phyloP scores from a whole-genome alignment of 192 early-diverging fungal species.

The Rhizophlyctis rosea region DNA sequence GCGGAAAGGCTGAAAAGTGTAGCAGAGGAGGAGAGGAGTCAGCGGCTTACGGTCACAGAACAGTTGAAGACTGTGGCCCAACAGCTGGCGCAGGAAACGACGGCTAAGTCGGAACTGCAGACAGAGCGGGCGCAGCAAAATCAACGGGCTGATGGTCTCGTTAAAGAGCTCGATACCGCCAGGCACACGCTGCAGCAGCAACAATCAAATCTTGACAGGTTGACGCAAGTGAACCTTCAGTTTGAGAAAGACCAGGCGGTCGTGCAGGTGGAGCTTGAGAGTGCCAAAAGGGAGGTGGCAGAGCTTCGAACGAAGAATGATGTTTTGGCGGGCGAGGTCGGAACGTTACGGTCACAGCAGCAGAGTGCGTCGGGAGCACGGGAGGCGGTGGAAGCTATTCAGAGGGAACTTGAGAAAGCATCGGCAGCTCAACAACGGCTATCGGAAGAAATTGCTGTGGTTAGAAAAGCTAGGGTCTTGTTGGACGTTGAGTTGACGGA shows the following conservation, averaged over 20 bases:
- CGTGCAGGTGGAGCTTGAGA: conserved; percentile 7
- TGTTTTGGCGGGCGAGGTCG: conserved; percentile 11
- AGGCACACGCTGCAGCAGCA: conserved; percentile 2
- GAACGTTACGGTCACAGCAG: conserved; percentile 10
- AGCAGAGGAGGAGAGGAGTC: conserved; percentile 7
- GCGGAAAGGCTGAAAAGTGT: background rate
- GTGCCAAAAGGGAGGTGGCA: background rate
- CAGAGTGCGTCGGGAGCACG: background rate
- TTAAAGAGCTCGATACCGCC: background rate
- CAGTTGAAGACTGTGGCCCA: conserved; percentile 2
- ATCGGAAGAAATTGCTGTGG: conserved; percentile 8
- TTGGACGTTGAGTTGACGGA: conserved; percentile 37
- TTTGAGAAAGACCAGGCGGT: conserved; percentile 20
- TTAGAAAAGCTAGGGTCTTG: conserved; percentile 26
- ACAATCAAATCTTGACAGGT: background rate
- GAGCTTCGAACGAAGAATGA: conserved; percentile 4
- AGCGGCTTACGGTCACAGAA: background rate
- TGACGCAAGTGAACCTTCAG: background rate
- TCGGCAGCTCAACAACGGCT: background rate
- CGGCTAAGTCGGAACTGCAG: conserved; percentile 9
- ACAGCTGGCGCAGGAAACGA: background rate
- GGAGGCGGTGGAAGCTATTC: conserved; percentile 13
- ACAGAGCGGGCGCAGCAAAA: background rate
- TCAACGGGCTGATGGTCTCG: background rate
- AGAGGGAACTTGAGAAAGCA: conserved; percentile 16